These are phyloP conservation scores for Zymoseptoria tritici DNA, from an alignment of 2,329 filamentous ascomycete genomes.

Conservation along the genomic window DNA sequence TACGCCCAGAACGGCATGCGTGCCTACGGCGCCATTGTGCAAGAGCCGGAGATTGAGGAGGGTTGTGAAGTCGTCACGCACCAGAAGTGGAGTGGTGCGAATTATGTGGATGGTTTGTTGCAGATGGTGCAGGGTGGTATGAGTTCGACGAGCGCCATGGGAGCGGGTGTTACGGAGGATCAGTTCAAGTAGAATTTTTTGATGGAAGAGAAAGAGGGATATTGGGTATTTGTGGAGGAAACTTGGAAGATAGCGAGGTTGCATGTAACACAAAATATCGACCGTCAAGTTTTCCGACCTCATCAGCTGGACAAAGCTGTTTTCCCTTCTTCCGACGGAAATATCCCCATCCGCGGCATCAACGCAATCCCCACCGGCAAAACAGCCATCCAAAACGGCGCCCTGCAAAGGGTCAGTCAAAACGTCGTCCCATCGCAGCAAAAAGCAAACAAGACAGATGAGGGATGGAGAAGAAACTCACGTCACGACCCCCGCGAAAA, in stretches of 20 bases:
- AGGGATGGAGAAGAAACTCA: too few species aligned
- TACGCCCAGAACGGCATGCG: conserved; percentile 73
- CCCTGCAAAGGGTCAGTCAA: too few species aligned
- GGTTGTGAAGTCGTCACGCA: conserved; percentile 94
- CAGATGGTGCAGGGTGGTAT: conserved; percentile 97
- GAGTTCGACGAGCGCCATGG: conserved; percentile 92
- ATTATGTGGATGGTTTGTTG: conserved; percentile 86
- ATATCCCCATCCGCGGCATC: too few species aligned
- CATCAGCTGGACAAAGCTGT: too few species aligned
- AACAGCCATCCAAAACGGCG: not conserved
- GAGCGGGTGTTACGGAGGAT: conserved; percentile 93
- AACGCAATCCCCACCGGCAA: not conserved
- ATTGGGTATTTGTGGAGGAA: too few species aligned
- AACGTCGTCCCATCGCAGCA: too few species aligned
- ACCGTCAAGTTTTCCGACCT: too few species aligned
- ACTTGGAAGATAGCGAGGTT: too few species aligned
- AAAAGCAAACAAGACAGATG: too few species aligned
- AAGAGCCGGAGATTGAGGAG: conserved; percentile 91
- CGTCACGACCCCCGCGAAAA: not conserved
- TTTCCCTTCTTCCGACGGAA: too few species aligned
- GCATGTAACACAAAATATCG: too few species aligned
- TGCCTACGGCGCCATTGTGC: conserved; percentile 91
- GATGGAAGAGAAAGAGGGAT: too few species aligned
- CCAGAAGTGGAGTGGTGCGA: conserved; percentile 97
- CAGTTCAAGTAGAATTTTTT: conserved; percentile 54